Evolutionary conservation across 2,329 filamentous ascomycete genomes (phyloP).

Genomic region (Didymella keratinophila): DNA sequence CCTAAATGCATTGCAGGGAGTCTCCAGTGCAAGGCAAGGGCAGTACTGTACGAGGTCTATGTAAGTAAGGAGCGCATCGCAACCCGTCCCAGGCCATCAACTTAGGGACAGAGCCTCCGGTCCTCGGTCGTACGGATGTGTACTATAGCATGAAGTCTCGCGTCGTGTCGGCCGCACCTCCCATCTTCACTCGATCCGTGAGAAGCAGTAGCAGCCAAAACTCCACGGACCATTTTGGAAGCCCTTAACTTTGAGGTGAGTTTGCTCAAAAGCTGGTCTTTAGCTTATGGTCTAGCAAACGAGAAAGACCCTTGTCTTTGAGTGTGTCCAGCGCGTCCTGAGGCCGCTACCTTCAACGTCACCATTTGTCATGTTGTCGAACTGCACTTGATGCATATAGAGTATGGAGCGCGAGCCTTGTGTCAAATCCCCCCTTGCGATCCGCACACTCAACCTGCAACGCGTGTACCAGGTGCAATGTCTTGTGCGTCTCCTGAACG

Average conservation of each 20-base stretch:
- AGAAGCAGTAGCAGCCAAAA: neutral
- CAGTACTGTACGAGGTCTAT: too few species aligned
- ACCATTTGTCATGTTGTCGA: neutral
- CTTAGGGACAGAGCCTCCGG: too few species aligned
- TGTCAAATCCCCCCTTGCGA: neutral
- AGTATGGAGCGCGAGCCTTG: neutral
- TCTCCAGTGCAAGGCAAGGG: too few species aligned
- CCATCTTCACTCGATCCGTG: too few species aligned
- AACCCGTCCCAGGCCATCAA: too few species aligned
- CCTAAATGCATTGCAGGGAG: too few species aligned
- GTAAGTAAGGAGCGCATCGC: too few species aligned
- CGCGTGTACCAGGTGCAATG: neutral
- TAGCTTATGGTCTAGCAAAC: neutral
- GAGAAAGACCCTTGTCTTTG: neutral
- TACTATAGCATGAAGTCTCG: too few species aligned
- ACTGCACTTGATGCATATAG: neutral
- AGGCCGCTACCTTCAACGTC: neutral
- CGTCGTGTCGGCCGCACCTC: too few species aligned
- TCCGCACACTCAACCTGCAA: neutral
- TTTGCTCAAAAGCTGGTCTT: neutral
- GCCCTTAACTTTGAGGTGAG: neutral
- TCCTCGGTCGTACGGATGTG: too few species aligned
- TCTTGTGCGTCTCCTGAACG: neutral
- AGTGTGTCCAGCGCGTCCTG: neutral
- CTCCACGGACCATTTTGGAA: neutral